These are phyloP conservation scores for Mortierella sp. DNA, from an alignment of 371 early-diverging fungal species.

Conservation along the genomic window DNA sequence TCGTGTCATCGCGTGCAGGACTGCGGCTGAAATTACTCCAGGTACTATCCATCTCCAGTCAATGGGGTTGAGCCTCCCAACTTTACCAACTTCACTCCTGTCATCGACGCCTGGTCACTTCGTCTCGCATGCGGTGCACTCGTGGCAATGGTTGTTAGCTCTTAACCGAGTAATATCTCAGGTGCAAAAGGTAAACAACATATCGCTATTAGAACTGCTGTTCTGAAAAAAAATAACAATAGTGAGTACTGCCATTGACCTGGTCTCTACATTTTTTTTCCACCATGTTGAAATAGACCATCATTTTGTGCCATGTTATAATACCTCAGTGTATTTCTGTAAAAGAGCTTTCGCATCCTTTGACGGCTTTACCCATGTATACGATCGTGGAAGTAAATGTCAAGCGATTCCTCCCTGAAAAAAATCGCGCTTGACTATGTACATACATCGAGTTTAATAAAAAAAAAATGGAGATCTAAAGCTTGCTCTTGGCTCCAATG, in stretches of 20 bases:
- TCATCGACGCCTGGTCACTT: constrained; percentile 41
- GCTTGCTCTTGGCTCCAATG: constrained; percentile 61
- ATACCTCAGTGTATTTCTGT: constrained; percentile 40
- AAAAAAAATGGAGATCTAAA: constrained; percentile 16
- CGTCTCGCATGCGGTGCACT: constrained; percentile 27
- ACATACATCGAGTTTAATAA: not conserved
- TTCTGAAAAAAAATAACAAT: too few relatives aligned
- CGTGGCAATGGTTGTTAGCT: constrained; percentile 71
- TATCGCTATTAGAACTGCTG: too few relatives aligned
- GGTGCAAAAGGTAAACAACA: constrained; percentile 68
- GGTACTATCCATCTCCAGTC: not conserved
- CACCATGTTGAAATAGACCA: constrained; percentile 55
- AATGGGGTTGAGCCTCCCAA: not conserved
- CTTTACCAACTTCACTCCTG: constrained; percentile 18
- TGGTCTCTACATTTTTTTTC: not conserved
- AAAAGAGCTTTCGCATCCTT: constrained; percentile 26
- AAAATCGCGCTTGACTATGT: constrained; percentile 61
- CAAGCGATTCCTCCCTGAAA: constrained; percentile 73
- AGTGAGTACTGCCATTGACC: too few relatives aligned
- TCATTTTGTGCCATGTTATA: constrained; percentile 68
- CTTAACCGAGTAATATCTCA: constrained; percentile 74
- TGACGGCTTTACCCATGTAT: constrained; percentile 53
- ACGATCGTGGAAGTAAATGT: constrained; percentile 63
- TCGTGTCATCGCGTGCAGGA: constrained; percentile 39
- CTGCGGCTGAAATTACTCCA: not conserved